Evolutionary conservation across 345 rosid genomes (phyloP).

Genomic region (Salix dunnii): DNA sequence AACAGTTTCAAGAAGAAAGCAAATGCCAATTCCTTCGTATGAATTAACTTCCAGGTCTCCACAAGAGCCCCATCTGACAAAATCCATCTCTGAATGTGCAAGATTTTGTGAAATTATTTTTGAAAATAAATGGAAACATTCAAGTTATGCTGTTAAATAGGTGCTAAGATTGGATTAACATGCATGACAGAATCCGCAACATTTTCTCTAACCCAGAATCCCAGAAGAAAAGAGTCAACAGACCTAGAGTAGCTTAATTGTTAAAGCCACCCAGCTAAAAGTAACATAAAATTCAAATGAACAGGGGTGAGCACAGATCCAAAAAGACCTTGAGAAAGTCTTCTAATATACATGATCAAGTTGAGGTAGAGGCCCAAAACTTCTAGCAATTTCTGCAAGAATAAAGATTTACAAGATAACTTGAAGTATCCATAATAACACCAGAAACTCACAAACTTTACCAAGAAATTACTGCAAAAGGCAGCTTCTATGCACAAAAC

Average conservation of each 20-base stretch:
- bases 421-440: too few relatives aligned
- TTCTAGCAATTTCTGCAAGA: not conserved
- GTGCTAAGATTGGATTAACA: not conserved
- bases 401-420: not conserved
- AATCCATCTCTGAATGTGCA: not conserved
- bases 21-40: not conserved
- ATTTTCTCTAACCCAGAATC: not conserved
- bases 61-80: not conserved
- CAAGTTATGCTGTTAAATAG: not conserved
- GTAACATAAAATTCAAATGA: not conserved
- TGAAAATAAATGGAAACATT: not conserved
- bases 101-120: not conserved
- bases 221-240: not conserved
- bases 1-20: not conserved
- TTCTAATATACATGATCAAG: not conserved
- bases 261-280: not conserved
- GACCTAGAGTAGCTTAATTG: not conserved
- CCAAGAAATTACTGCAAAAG: not conserved
- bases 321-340: not conserved
- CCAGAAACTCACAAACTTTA: not conserved
- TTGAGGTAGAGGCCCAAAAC: not conserved
- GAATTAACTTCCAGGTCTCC: not conserved
- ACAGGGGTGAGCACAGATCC: not conserved
- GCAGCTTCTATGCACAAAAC: too few relatives aligned
- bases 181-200: not conserved